These are phyloP conservation scores for Citrus australasica DNA, from an alignment of 345 rosid genomes.

Conservation along the genomic window DNA sequence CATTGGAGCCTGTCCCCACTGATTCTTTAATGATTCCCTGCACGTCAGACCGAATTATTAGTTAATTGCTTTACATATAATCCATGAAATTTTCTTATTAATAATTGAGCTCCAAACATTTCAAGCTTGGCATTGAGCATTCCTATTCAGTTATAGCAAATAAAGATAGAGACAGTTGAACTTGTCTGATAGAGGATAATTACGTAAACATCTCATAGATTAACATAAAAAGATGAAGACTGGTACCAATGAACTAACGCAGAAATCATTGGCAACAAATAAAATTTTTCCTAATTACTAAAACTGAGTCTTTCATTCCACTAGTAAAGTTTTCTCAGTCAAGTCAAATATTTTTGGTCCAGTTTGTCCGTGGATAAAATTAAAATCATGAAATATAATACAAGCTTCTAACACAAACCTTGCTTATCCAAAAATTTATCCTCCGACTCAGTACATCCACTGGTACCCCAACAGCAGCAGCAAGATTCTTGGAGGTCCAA, in stretches of 20 bases:
- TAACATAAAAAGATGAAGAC: not conserved
- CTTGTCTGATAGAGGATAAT: not conserved
- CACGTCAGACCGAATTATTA: slow-evolving; percentile 13
- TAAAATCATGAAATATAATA: slow-evolving; percentile 4
- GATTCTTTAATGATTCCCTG: slow-evolving; percentile 89
- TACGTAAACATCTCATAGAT: not conserved
- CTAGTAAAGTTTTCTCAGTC: not conserved
- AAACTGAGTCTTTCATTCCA: not conserved
- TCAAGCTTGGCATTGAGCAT: not conserved
- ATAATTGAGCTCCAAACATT: not conserved
- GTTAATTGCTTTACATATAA: not conserved
- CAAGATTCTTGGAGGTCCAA: slow-evolving; percentile 80
- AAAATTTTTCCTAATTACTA: not conserved
- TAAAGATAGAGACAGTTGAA: not conserved
- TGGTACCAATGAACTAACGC: not conserved
- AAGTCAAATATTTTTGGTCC: not conserved
- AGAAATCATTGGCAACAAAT: not conserved
- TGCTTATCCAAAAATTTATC: slow-evolving; percentile 86
- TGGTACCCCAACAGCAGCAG: slow-evolving; percentile 67
- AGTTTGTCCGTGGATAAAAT: not conserved
- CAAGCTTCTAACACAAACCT: slow-evolving; percentile 40
- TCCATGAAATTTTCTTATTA: not conserved
- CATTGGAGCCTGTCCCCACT: slow-evolving; percentile 39
- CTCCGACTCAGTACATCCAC: slow-evolving; percentile 65
- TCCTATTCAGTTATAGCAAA: slow-evolving; percentile 11